Evolutionary conservation across 78 protist genomes (phyloP), one percentile per base, ranked within the genome.

Genomic region (Cavenderia fasciculata): DNA sequence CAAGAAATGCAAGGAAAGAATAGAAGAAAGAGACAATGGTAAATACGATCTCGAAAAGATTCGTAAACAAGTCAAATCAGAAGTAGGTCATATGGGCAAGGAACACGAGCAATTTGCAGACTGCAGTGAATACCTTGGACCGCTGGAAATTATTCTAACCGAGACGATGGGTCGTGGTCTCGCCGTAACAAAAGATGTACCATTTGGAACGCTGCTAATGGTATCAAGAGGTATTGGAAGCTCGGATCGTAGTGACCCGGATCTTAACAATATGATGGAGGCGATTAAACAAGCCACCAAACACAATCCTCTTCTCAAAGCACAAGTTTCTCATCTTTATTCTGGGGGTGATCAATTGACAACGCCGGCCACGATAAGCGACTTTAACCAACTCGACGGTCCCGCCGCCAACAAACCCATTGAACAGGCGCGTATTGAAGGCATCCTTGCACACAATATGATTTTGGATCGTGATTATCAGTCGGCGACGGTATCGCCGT

Each of bases 111-210:
- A n/a, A n/a, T n/a, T n/a, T n/a, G n/a, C n/a, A n/a, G 76, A 70
- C 31, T 70, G 76, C 27, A n/a, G 41, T n/a, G 76, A 70, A 70
- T 70, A 70, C 31, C 8, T 70, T 70, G 76, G 76, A 27, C 76
- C 76, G 2, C 2, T 70, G 7, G 34, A 43, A 31, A 70, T 70
- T 18, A 47, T 8, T 4, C 19, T 27, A 27, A 46, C 21, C 2
- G 34, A 16, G 3, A 40, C 23, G 25, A 66, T 29, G 36, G 76
- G 76, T 47, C 76, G 76, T 70, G 76, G 76, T 25, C n/a, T 70
- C 2, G 76, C 27, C 2, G 62, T 70, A 10, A 70, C 76, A 14
- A n/a, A 70, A 47, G 76, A 70, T 29, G 29, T 70, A 3, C 41
- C 8, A 31, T 8, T 34, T 31, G 76, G 76, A 25, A 70, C 76